These are phyloP conservation scores for Aspergillus sp. DNA, from an alignment of 2,329 filamentous ascomycete genomes.

Conservation along the genomic window DNA sequence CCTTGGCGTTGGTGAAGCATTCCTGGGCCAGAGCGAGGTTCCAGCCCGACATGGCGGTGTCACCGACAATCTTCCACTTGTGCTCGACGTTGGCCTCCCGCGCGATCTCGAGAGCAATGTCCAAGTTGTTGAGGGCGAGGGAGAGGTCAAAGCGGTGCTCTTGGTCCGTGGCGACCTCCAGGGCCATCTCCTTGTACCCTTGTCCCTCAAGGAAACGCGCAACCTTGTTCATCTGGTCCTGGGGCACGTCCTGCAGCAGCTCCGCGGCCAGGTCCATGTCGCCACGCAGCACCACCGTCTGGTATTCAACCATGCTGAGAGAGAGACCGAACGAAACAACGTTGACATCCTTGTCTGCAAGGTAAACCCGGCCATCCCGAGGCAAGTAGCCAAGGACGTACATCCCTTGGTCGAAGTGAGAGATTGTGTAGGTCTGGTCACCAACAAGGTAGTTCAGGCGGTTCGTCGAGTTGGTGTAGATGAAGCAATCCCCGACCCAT, in stretches of 20 bases:
- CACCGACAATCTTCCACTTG: slow-evolving; percentile 97
- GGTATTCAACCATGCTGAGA: slow-evolving; percentile 91
- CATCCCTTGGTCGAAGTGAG: slow-evolving; percentile 93
- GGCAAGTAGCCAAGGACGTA: slow-evolving; percentile 95
- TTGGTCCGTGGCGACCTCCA: slow-evolving; percentile 89
- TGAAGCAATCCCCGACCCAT: slow-evolving; percentile 98
- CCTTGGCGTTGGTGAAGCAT: slow-evolving; percentile 88
- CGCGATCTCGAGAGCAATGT: slow-evolving; percentile 82
- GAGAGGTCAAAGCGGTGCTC: slow-evolving; percentile 97
- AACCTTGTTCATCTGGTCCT: slow-evolving; percentile 97
- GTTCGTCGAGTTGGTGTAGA: slow-evolving; percentile 97
- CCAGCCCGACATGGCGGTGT: slow-evolving; percentile 84
- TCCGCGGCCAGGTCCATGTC: slow-evolving; percentile 91
- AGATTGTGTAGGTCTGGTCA: slow-evolving; percentile 96
- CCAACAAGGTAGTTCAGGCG: slow-evolving; percentile 96
- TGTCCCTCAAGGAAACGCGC: slow-evolving; percentile 96
- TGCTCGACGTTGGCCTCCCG: slow-evolving; percentile 83
- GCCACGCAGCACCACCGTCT: slow-evolving; percentile 88
- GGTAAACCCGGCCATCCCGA: slow-evolving; percentile 90
- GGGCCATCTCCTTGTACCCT: slow-evolving; percentile 90
- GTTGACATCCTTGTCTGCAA: slow-evolving; percentile 92
- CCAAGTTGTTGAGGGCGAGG: slow-evolving; percentile 75
- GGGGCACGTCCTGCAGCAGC: slow-evolving; percentile 76
- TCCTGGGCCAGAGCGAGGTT: slow-evolving; percentile 85
- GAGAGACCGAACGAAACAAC: slow-evolving; percentile 90